These are phyloP conservation scores for Rhododendron williamsianum DNA, from an alignment of 148 eudicot species.

Conservation along the genomic window DNA sequence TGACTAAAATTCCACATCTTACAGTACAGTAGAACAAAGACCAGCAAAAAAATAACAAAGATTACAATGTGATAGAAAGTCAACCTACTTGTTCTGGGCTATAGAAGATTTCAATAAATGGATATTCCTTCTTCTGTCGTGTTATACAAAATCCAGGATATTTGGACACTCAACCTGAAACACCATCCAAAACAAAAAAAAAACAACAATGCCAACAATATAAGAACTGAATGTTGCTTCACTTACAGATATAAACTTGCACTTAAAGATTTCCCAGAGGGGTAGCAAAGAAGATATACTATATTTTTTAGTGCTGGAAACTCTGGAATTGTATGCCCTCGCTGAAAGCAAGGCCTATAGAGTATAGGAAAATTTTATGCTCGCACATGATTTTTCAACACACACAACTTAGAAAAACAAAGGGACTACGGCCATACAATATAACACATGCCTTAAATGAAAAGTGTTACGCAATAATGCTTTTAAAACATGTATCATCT, in stretches of 20 bases:
- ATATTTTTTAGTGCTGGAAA: not conserved
- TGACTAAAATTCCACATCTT: not conserved
- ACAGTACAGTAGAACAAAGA: not conserved
- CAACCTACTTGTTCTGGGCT: slow-evolving; percentile 79
- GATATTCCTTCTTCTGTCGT: slow-evolving; percentile 85
- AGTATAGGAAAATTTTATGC: not conserved
- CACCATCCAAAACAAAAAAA: slow-evolving; percentile 8
- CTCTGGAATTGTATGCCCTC: not conserved
- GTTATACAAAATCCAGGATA: slow-evolving; percentile 96
- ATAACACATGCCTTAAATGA: not conserved
- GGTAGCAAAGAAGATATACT: not conserved
- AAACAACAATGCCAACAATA: not conserved
- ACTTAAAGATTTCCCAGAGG: not conserved
- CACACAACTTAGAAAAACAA: not conserved
- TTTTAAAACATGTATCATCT: not conserved
- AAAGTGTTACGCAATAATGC: not conserved
- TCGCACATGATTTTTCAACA: not conserved
- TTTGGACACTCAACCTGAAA: slow-evolving; percentile 94
- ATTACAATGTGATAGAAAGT: not conserved
- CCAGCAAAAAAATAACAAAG: not conserved
- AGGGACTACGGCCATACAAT: not conserved
- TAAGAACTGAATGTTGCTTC: not conserved
- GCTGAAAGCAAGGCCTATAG: not conserved
- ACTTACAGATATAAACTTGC: not conserved
- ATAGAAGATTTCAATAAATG: slow-evolving; percentile 87